phyloP scores from a whole-genome alignment of 805 yeast species.

The Saccharomycopsis sp. region DNA sequence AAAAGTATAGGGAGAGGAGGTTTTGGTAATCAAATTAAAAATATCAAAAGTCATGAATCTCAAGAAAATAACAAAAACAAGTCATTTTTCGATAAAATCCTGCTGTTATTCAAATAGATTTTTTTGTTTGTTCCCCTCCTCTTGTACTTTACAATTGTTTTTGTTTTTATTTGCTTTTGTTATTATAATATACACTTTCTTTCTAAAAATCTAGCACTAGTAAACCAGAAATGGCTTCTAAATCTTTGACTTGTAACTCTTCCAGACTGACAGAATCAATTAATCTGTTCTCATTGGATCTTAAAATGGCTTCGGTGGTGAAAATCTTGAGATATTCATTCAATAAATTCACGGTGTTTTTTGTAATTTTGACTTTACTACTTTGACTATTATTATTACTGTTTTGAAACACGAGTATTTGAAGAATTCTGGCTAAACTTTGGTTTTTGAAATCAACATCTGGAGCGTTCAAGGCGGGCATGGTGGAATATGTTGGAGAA shows the following conservation, averaged over 20 bases:
- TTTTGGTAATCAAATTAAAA: constrained; percentile 16
- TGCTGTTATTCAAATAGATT: constrained; percentile 6
- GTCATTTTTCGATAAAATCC: constrained; percentile 3
- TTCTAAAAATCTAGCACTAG: constrained; percentile 46
- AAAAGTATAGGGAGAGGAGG: constrained; percentile 18
- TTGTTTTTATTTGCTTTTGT: no score
- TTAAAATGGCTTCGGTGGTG: constrained; percentile 44
- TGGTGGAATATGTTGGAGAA: no score
- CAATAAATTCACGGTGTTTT: constrained; percentile 37
- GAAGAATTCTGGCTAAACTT: constrained; percentile 16
- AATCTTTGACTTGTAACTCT: constrained; percentile 42
- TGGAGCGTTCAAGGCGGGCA: no score
- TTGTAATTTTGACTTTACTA: constrained; percentile 35
- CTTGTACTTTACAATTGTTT: neutral
- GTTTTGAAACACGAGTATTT: constrained; percentile 5
- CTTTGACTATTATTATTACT: neutral
- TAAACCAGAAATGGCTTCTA: constrained; percentile 46
- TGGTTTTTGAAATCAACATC: constrained; percentile 16
- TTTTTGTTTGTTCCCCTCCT: neutral
- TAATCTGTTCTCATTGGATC: constrained; percentile 45
- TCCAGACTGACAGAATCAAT: no score
- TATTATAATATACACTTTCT: no score
- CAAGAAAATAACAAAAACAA: constrained; percentile 2
- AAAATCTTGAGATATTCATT: constrained; percentile 47
- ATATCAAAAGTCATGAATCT: constrained; percentile 1